phyloP scores from a whole-genome alignment of 768 basidiomycete species.

The Mycena amicta region DNA sequence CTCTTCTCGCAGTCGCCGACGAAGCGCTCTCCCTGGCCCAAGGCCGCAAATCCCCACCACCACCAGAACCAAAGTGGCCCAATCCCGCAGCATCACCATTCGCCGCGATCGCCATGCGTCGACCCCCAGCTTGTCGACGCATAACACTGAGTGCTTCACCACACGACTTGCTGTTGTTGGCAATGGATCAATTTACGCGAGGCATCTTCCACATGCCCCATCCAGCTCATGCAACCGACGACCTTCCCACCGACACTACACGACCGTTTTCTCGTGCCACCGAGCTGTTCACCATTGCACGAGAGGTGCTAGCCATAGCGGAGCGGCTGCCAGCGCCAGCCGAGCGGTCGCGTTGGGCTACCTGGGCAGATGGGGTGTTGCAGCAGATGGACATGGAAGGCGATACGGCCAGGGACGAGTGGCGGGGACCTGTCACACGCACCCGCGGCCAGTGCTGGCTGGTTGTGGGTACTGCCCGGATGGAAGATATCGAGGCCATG shows the following conservation, averaged over 20 bases:
- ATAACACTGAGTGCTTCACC: conserved; percentile 47
- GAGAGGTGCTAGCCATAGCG: conserved; percentile 60
- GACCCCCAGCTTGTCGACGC: conserved; percentile 53
- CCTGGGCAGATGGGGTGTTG: conserved; percentile 63
- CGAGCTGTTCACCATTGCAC: conserved; percentile 64
- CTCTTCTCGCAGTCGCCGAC: conserved; percentile 61
- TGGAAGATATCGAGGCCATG: conserved; percentile 55
- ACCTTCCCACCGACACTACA: conserved; percentile 16
- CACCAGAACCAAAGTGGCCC: conserved; percentile 50
- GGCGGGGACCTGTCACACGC: conserved; percentile 47
- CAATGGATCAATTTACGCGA: conserved; percentile 69
- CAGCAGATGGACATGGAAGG: conserved; percentile 66
- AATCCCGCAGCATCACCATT: conserved; percentile 48
- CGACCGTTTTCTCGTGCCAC: conserved; percentile 55
- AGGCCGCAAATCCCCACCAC: background rate
- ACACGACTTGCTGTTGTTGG: conserved; percentile 57
- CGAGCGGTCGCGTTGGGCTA: conserved; percentile 58
- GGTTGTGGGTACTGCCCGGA: conserved; percentile 54
- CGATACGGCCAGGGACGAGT: conserved; percentile 44
- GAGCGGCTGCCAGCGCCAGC: conserved; percentile 51
- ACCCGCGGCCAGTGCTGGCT: conserved; percentile 60
- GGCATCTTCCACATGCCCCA: conserved; percentile 77
- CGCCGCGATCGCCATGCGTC: conserved; percentile 46
- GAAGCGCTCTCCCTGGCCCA: background rate
- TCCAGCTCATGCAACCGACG: conserved; percentile 27